A percentile compares a stretch with the other conserved stretches of the same genome.
These are phyloP conservation scores for Paxillus ammoniavirescens DNA, from an alignment of 768 basidiomycete genomes.

Conservation along the genomic window DNA sequence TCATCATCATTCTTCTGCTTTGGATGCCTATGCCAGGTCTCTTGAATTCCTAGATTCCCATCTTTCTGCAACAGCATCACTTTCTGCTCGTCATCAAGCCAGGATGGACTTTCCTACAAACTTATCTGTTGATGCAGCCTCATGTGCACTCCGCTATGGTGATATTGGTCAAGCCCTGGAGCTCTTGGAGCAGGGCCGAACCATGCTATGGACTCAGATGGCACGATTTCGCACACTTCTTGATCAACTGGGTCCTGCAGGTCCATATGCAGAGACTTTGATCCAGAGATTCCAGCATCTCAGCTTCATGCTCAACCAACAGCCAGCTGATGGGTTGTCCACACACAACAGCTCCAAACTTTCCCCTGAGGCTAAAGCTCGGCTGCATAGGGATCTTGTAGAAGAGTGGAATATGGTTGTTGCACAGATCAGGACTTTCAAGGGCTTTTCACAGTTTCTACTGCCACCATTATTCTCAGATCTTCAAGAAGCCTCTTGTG, in stretches of 20 bases:
- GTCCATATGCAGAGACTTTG: not conserved
- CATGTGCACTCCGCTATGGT: conserved; percentile 14
- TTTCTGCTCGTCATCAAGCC: not conserved
- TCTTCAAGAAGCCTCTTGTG: conserved; percentile 11
- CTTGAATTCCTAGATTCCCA: conserved; percentile 1
- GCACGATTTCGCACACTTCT: conserved; percentile 23
- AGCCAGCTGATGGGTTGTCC: not conserved
- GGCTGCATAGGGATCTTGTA: conserved; percentile 4
- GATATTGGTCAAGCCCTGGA: conserved; percentile 18
- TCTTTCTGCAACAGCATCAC: not conserved
- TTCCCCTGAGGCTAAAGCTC: not conserved
- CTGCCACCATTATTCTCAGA: conserved; percentile 10
- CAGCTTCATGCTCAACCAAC: conserved; percentile 5
- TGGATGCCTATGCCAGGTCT: conserved; percentile 1
- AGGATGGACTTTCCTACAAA: not conserved
- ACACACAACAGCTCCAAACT: not conserved
- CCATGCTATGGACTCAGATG: conserved; percentile 27
- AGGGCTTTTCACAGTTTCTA: conserved; percentile 17
- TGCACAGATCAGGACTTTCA: conserved; percentile 6
- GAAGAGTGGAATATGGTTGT: conserved; percentile 1
- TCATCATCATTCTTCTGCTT: not conserved
- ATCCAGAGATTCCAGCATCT: conserved; percentile 8
- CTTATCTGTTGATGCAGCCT: conserved; percentile 4
- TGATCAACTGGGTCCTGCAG: conserved; percentile 14
- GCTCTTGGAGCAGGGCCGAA: conserved; percentile 29